A percentile compares a stretch with the other conserved stretches of the same genome.
Evolutionary conservation across 192 early-diverging fungal species (phyloP).

Genomic region (Coemansia sp.): DNA sequence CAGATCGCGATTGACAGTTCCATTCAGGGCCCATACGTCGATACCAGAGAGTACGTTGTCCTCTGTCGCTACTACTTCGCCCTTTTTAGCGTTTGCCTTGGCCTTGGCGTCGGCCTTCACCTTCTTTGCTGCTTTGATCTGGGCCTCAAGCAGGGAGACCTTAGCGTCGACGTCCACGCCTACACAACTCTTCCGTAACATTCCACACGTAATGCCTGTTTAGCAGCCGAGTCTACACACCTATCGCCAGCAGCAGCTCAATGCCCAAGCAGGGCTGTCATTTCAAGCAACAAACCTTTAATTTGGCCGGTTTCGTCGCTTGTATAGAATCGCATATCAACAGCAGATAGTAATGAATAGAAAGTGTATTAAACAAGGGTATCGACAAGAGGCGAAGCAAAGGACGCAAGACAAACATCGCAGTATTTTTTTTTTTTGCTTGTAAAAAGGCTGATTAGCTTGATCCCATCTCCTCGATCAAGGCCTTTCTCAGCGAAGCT

Average conservation of each 20-base stretch:
- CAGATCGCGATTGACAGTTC: slow-evolving; percentile 20
- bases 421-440: background rate
- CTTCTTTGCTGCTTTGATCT: slow-evolving; percentile 49
- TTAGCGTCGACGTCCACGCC: slow-evolving; percentile 44
- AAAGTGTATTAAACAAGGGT: background rate
- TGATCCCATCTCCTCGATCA: slow-evolving; percentile 5
- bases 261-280: background rate
- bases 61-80: slow-evolving; percentile 9
- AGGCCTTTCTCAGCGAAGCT: background rate
- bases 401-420: background rate
- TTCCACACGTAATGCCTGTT: background rate
- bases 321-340: slow-evolving; percentile 54
- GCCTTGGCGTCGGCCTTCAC: slow-evolving; percentile 40
- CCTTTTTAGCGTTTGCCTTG: slow-evolving; percentile 26
- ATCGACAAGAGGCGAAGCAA: background rate
- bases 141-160: slow-evolving; percentile 43
- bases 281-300: slow-evolving; percentile 24
- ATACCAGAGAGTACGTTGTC: slow-evolving; percentile 26
- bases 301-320: slow-evolving; percentile 57
- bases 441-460: slow-evolving; percentile 18
- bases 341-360: background rate
- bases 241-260: background rate
- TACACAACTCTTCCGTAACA: background rate
- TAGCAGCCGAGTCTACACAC: background rate
- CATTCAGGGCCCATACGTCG: slow-evolving; percentile 21